phyloP scores from a whole-genome alignment of 2,329 filamentous ascomycete genomes.

The Mycosphaerella arachidis region DNA sequence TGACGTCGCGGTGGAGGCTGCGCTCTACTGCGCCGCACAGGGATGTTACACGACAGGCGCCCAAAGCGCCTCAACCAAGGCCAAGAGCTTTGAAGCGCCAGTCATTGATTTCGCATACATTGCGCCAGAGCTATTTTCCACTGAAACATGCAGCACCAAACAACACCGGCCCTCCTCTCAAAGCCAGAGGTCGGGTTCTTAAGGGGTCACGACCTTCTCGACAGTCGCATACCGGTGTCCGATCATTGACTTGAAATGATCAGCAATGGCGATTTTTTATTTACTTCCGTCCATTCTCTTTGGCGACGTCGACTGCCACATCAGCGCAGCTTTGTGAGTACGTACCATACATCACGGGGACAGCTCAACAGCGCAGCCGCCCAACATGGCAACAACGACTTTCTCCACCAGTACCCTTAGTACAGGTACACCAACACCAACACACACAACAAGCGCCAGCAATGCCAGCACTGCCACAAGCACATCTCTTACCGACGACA shows the following conservation, averaged over 20 bases:
- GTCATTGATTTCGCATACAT: not conserved
- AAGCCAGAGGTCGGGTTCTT: not conserved
- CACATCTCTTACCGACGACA: constrained; percentile 3
- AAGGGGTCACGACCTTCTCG: not conserved
- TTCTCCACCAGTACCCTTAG: not conserved
- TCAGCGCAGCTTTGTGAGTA: too few relatives aligned
- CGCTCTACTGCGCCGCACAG: not conserved
- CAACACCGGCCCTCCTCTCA: not conserved
- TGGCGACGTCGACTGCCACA: too few relatives aligned
- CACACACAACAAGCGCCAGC: not conserved
- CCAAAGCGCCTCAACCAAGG: not conserved
- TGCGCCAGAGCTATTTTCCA: not conserved
- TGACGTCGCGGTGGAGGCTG: not conserved
- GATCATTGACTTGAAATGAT: not conserved
- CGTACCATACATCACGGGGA: too few relatives aligned
- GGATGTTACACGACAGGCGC: not conserved
- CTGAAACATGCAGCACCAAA: not conserved
- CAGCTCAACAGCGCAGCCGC: not conserved
- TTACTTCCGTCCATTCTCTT: too few relatives aligned
- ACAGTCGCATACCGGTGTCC: not conserved
- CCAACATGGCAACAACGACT: constrained; percentile 3
- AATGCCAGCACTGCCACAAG: not conserved
- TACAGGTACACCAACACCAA: not conserved
- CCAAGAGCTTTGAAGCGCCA: not conserved
- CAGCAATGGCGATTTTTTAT: too few relatives aligned